A percentile compares a stretch with the other conserved stretches of the same genome.
Conservation (phyloP, 306 rosid species). For the Luffa aegyptiaca region DNA sequence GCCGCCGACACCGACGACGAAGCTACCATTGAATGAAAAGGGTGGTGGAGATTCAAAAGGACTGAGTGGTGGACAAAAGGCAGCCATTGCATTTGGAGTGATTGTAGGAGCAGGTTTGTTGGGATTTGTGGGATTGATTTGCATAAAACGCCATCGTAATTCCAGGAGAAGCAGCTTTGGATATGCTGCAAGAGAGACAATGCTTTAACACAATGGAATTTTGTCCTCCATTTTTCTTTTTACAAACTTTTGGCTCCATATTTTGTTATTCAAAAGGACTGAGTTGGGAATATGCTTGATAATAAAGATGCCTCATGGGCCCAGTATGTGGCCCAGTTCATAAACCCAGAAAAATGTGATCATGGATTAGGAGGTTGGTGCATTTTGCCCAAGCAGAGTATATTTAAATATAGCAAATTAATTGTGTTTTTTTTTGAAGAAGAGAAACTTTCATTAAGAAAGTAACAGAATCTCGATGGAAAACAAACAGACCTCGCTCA, state of each 20-base stretch:
- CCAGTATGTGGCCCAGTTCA: no score
- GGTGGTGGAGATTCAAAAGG: constrained; percentile 9
- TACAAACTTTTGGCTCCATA: neutral
- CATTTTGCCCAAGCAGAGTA: no score
- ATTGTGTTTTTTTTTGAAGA: no score
- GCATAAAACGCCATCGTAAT: constrained; percentile 23
- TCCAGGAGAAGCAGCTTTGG: constrained; percentile 11
- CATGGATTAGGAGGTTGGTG: no score
- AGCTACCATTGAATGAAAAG: neutral
- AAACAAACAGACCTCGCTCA: no score
- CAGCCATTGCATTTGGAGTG: constrained; percentile 29
- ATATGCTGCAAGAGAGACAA: constrained; percentile 15
- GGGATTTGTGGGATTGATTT: constrained; percentile 14
- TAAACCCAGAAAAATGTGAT: no score
- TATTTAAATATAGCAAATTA: no score
- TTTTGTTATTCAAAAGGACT: neutral
- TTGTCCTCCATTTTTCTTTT: neutral
- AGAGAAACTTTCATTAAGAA: no score
- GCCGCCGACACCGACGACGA: neutral
- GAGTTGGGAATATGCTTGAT: no score
- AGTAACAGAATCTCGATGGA: no score
- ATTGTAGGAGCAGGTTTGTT: constrained; percentile 19
- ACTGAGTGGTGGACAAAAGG: constrained; percentile 33
- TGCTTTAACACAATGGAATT: constrained; percentile 4
- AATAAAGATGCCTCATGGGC: no score